These are phyloP conservation scores for Ambrosia artemisiifolia DNA, from an alignment of 129 eudicot species.

Conservation along the genomic window DNA sequence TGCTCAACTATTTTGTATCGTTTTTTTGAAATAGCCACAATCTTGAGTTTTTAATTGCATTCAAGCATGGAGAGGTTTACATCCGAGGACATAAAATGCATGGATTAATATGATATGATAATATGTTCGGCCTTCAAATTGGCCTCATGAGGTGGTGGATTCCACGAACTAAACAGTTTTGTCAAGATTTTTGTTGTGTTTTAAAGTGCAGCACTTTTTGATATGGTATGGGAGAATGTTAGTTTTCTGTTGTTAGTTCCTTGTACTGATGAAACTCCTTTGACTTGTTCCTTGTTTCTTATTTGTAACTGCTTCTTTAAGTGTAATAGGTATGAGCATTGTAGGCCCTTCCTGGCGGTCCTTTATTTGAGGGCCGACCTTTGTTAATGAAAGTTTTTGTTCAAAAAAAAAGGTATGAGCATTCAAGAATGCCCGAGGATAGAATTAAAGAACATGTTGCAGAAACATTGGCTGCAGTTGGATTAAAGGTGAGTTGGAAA, in stretches of 20 bases:
- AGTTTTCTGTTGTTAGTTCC: conserved; percentile 78
- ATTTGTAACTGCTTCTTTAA: conserved; percentile 6
- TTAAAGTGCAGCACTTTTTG: conserved; percentile 84
- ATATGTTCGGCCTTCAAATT: conserved; percentile 73
- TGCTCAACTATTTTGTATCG: too few species aligned
- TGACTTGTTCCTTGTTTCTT: background rate
- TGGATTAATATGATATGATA: conserved; percentile 77
- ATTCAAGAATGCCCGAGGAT: conserved; percentile 75
- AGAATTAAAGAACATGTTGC: conserved; percentile 74
- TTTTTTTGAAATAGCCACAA: too few species aligned
- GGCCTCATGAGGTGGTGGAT: conserved; percentile 56
- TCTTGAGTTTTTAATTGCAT: too few species aligned
- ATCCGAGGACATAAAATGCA: conserved; percentile 55
- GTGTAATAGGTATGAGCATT: conserved; percentile 41
- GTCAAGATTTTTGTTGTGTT: conserved; percentile 35
- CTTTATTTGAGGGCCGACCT: too few species aligned
- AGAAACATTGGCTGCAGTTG: conserved; percentile 94
- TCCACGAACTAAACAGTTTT: background rate
- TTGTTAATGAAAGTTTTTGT: too few species aligned
- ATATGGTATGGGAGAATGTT: conserved; percentile 83
- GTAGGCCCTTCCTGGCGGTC: too few species aligned
- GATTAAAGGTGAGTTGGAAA: conserved; percentile 60
- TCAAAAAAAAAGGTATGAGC: too few species aligned
- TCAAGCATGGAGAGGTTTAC: conserved; percentile 64
- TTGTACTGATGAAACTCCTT: background rate